phyloP scores from a whole-genome alignment of 2,329 filamentous ascomycete genomes.

The Metarhizium anisopliae region DNA sequence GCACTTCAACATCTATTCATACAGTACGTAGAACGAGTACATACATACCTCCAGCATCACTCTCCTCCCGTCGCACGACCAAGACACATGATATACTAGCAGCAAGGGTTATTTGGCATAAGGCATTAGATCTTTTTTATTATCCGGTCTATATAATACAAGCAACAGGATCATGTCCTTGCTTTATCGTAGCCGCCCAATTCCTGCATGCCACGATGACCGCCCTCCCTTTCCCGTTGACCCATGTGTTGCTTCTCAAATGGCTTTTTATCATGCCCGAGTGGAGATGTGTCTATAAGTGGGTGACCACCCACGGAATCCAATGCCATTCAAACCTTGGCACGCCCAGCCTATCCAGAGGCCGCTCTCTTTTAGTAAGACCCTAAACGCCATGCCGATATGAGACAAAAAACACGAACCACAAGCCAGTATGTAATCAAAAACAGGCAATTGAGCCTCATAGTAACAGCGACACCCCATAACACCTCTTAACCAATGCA shows the following conservation, averaged over 20 bases:
- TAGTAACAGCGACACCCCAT: slow-evolving; percentile 11
- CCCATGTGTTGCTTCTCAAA: slow-evolving; percentile 19
- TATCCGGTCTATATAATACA: slow-evolving; percentile 15
- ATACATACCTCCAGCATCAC: not conserved
- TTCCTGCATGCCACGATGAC: slow-evolving; percentile 7
- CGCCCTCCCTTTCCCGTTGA: slow-evolving; percentile 7
- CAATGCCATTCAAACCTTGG: slow-evolving; percentile 4
- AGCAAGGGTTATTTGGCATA: not conserved
- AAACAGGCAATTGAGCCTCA: slow-evolving; percentile 9
- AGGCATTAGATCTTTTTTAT: slow-evolving; percentile 1
- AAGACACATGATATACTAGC: not conserved
- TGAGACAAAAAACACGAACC: not conserved
- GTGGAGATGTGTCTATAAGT: slow-evolving; percentile 41
- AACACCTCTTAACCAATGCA: slow-evolving; percentile 10
- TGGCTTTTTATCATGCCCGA: slow-evolving; percentile 29
- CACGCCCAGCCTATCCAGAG: slow-evolving; percentile 5
- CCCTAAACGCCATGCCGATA: slow-evolving; percentile 19
- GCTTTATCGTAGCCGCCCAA: slow-evolving; percentile 11
- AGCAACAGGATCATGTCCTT: slow-evolving; percentile 20
- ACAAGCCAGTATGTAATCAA: not conserved
- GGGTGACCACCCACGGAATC: slow-evolving; percentile 14
- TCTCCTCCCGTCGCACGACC: not conserved
- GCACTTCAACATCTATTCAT: not conserved
- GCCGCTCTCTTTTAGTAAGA: slow-evolving; percentile 12
- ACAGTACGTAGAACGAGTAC: not conserved